A percentile compares a stretch with the other conserved stretches of the same genome.
These are phyloP conservation scores for Fusarium tricinctum DNA, from an alignment of 2,329 filamentous ascomycete genomes.

Conservation along the genomic window DNA sequence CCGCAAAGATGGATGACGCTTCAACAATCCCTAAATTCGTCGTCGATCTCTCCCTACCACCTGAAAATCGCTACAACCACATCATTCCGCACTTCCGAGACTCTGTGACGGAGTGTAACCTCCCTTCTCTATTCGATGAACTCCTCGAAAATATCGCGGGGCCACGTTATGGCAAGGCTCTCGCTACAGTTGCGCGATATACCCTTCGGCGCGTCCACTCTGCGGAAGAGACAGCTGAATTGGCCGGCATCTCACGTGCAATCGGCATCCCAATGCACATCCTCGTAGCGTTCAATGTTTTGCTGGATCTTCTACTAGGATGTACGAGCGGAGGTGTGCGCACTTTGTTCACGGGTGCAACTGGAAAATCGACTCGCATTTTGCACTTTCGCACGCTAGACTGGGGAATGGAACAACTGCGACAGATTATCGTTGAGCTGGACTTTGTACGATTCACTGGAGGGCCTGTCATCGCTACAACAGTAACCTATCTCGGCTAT, in stretches of 20 bases:
- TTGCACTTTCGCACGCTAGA: conserved; percentile 70
- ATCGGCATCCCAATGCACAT: conserved; percentile 69
- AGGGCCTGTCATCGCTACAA: conserved; percentile 59
- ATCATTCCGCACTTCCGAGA: conserved; percentile 44
- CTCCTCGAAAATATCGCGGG: conserved; percentile 55
- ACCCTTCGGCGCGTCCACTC: conserved; percentile 65
- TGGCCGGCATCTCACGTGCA: conserved; percentile 68
- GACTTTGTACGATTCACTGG: conserved; percentile 59
- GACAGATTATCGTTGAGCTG: conserved; percentile 65
- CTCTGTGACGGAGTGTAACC: conserved; percentile 34
- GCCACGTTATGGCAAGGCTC: conserved; percentile 38
- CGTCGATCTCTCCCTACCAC: conserved; percentile 49
- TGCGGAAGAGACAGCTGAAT: conserved; percentile 70
- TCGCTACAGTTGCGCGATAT: conserved; percentile 58
- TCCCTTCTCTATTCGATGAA: conserved; percentile 66
- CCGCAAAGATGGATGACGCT: neutral
- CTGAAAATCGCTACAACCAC: conserved; percentile 49
- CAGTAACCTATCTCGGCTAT: conserved; percentile 64
- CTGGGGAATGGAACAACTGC: conserved; percentile 67
- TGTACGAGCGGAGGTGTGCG: conserved; percentile 68
- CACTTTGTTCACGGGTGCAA: conserved; percentile 1
- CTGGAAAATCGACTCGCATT: conserved; percentile 50
- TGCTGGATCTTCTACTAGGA: conserved; percentile 74
- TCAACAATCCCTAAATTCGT: conserved; percentile 45
- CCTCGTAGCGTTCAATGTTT: conserved; percentile 72